Evolutionary conservation across 441 rosid species (phyloP), one percentile per base, ranked within the genome.

Genomic region (Omphalea diandra): DNA sequence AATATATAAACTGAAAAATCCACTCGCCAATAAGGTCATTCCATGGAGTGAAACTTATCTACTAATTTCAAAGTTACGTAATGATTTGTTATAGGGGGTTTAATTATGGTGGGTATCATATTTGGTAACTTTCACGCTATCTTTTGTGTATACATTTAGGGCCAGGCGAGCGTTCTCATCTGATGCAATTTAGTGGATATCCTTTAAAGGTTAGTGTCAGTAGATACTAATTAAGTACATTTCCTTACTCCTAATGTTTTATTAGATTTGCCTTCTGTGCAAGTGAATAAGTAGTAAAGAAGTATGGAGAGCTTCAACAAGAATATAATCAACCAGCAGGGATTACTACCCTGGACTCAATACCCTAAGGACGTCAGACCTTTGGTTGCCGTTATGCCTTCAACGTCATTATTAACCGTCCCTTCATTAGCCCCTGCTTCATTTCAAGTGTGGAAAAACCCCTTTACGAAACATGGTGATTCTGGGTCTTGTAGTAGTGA

Each of bases 131-230:
- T 41, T 54, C 3, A 31, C 24, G 52, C 32, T 47, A 20, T 61
- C n/a, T 60, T 69, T 1, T 40, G n/a, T 47, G n/a, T 79, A 77
- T 63, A 77, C 53, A 71, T 38, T 22, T 0, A 46, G 32, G 65
- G 38, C 59, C 58, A 70, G 43, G 29, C 12, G 17, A 61, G 75
- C 33, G 32, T 70, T 68, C 38, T 38, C 17, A 36, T 49, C 68
- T 15, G 57, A 43, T 2, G 15, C 55, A 33, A 46, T 5, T 52
- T 43, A 14, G 18, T 18, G 5, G 12, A 0, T 27, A 38, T 31
- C 35, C 20, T 57, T 50, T 46, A 24, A 68, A 47, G 57, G 78
- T 63, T 59, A 61, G 77, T 58, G 41, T 40, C 18, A 72, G 50
- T 40, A 46, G 52, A 40, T 11, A 35, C 3, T 27, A 67, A 14